Base-by-base conservation (phyloP, 768 basidiomycete genomes). In the Lepiota venenata region DNA sequence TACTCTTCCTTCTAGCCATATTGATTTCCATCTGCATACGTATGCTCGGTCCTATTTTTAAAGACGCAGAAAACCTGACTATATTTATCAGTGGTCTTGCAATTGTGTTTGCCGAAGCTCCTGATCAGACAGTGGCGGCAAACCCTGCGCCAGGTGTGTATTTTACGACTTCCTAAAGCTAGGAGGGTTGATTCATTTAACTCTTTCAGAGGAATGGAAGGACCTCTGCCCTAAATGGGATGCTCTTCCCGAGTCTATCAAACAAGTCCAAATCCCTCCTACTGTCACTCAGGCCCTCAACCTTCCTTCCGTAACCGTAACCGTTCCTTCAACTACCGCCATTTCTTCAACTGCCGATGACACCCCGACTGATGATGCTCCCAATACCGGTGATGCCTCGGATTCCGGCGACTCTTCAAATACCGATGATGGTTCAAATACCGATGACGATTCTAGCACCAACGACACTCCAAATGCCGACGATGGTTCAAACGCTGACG, bases 71-170 rank as follows among this genome's bases (percentile, higher is more conserved):
- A 14, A 11, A 10, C 3, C 20, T 18, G 12, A 51, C 40, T 7
- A 39, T 20, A 12, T 32, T 45, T 22, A 20, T 45, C 22, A 70
- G 68, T 42, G 74, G 72, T 32, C 58, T 74, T 1, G 73, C 67
- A 1, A 59, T 69, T 6, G 66, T 77, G 14, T 66, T 69, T 16
- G 67, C 68, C 0, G 70, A 69, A 60, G 70, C 67, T 54, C 52
- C 52, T 18, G 45, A 47, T 22, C 53, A 52, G 21, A 54, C 40
- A 10, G 38, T 49, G 11, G 8, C 27, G 6, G 15, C 36, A 16
- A 50, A 61, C 47, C 21, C n/a, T 50, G 37, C 51, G 8, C 16
- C 43, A 37, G 41, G 43, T 11, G 39, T 27, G 15, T 36, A 42
- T 35, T 15, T 44, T 38, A 15, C 18, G 12, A 8, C 35, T 38